phyloP scores from a whole-genome alignment of 495 filamentous ascomycete genomes.

The Neurospora sp. region DNA sequence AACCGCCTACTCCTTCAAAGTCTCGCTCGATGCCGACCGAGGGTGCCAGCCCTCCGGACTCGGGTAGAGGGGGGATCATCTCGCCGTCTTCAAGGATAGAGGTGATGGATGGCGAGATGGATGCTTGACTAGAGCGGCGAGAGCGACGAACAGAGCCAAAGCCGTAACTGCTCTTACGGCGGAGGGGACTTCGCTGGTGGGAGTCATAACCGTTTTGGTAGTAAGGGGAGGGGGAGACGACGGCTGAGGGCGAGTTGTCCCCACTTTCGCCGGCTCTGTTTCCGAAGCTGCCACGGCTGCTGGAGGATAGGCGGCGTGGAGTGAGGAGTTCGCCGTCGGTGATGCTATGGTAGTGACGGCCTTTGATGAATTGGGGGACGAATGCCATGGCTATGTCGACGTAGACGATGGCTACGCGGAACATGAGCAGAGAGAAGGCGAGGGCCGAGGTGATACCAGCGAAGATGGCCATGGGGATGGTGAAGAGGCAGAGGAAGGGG shows the following conservation, averaged over 20 bases:
- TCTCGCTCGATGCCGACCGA: constrained; percentile 48
- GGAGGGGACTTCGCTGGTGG: constrained; percentile 6
- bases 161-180: constrained; percentile 19
- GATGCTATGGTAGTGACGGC: constrained; percentile 8
- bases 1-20: constrained; percentile 81
- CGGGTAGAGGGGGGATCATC: constrained; percentile 12
- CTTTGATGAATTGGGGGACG: constrained; percentile 46
- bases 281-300: not conserved
- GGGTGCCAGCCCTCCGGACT: constrained; percentile 25
- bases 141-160: constrained; percentile 26
- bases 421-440: constrained; percentile 52
- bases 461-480: constrained; percentile 58
- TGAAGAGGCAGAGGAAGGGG: constrained; percentile 53
- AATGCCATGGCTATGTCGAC: constrained; percentile 54
- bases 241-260: constrained; percentile 3
- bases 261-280: constrained; percentile 1
- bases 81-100: constrained; percentile 16
- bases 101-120: constrained; percentile 20
- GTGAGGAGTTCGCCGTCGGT: not conserved
- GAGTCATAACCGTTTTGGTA: not conserved
- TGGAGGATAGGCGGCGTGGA: not conserved
- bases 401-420: constrained; percentile 59
- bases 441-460: constrained; percentile 59
- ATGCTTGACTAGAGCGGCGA: constrained; percentile 25
- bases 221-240: constrained; percentile 7